Evolutionary conservation across 495 filamentous ascomycete genomes (phyloP).

Genomic region (Aspergillus funiculosus): DNA sequence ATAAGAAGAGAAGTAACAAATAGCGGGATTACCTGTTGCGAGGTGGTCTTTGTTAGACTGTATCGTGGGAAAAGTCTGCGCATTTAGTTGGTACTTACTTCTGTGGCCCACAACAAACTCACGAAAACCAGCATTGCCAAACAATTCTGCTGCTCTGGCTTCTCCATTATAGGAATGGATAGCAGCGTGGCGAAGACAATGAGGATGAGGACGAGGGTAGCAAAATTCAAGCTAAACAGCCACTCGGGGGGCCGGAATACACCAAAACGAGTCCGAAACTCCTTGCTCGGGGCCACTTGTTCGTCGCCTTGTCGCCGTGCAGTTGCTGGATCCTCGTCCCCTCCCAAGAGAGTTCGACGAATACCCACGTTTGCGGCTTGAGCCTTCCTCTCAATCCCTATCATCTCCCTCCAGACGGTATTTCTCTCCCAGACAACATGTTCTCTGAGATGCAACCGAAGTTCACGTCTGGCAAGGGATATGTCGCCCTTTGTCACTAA

Average conservation of each 20-base stretch:
- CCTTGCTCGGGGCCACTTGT: conserved; percentile 54
- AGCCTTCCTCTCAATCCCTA: conserved; percentile 92
- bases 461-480: conserved; percentile 67
- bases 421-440: conserved; percentile 99
- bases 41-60: conserved; percentile 17
- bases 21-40: conserved; percentile 79
- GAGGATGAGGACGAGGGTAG: conserved; percentile 65
- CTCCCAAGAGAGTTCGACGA: conserved; percentile 69
- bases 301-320: conserved; percentile 80
- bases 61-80: no score
- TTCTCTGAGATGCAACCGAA: conserved; percentile 86
- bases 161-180: conserved; percentile 68
- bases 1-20: conserved; percentile 95
- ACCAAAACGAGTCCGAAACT: conserved; percentile 76
- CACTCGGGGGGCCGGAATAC: conserved; percentile 68
- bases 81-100: conserved; percentile 54
- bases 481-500: conserved; percentile 77
- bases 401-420: conserved; percentile 98
- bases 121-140: conserved; percentile 90
- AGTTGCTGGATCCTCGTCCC: conserved; percentile 61
- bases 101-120: conserved; percentile 92
- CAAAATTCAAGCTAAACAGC: conserved; percentile 76
- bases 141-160: conserved; percentile 89
- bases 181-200: conserved; percentile 68
- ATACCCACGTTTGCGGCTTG: conserved; percentile 91